Evolutionary conservation across 805 yeast genomes (phyloP), one percentile per base, ranked within the genome.

Genomic region (Ogataea pignaliae): DNA sequence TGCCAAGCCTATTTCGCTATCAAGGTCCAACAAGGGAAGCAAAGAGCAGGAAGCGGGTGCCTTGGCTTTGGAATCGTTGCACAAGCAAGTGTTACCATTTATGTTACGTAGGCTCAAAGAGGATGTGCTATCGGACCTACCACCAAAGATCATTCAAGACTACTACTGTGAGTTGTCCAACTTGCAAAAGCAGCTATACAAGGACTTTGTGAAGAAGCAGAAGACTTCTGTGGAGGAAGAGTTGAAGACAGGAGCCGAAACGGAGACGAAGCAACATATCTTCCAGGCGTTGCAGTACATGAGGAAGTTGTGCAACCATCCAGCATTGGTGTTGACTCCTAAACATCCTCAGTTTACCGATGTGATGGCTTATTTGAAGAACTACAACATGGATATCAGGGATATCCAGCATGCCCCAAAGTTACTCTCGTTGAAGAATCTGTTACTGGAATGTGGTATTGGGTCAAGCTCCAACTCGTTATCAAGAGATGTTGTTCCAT

Each of bases 41-140:
- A 91, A 83, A 56, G 99, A 93, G 56, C 98, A 93, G 61, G 99
- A 93, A 61, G 88, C 89, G 1, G 99, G 99, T 37, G 96, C 97
- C 0, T 70, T 93, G 50, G 99, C 98, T 0, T 71, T 95, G 47
- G 99, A 93, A 57, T 91, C 97, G 0, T 72, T 93, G 49, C 99
- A 93, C 65, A 93, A 91, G 57, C 99, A 93, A 56, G 98, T 89
- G 0, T 71, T 93, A 38, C 99, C 99, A 13, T 93, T 93, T 63
- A 85, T 95, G 89, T 71, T 93, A 51, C 84, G 99, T 64, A 83
- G 99, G 63, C 74, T 93, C 59, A 93, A 93, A 63, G 98, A 93
- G 60, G 98, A 93, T 54, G 99, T 93, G 4, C 71, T 93, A 42
- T 85, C 95, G 1, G 99, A 93, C 63, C 72, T 93, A 54, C 99